These are phyloP conservation scores for Kuraishia piskuri DNA, from an alignment of 805 yeast species.

Conservation along the genomic window DNA sequence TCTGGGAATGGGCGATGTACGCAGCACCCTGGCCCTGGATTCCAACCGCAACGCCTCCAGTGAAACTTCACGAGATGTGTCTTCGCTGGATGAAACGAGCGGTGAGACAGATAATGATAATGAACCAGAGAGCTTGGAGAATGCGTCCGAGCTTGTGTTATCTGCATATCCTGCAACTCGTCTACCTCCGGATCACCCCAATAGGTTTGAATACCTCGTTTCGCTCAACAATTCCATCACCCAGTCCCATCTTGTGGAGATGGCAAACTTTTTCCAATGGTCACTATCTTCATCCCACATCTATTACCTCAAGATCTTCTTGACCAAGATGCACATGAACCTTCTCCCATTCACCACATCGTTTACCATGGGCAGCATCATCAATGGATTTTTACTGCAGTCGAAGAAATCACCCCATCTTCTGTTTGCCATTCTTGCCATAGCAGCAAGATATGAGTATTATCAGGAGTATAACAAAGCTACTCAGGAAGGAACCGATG, in stretches of 20 bases:
- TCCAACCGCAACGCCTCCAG: not conserved
- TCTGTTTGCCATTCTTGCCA: constrained; percentile 62
- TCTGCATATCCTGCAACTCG: not conserved
- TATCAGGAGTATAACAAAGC: constrained; percentile 16
- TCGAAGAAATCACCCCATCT: constrained; percentile 48
- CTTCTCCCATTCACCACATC: constrained; percentile 26
- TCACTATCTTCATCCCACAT: constrained; percentile 20
- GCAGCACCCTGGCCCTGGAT: not conserved
- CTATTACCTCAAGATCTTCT: constrained; percentile 22
- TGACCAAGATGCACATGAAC: constrained; percentile 25
- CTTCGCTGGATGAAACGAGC: not conserved
- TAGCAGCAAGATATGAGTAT: constrained; percentile 51
- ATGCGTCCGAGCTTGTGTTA: not conserved
- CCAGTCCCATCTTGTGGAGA: constrained; percentile 14
- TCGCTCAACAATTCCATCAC: constrained; percentile 19
- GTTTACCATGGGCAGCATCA: constrained; percentile 23
- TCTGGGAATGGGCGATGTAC: not conserved
- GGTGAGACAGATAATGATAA: not conserved
- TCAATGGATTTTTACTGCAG: constrained; percentile 21
- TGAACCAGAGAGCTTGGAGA: not conserved
- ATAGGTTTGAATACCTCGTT: constrained; percentile 15
- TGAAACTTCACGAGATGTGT: not conserved
- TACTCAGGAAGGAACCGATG: not conserved
- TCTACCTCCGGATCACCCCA: not conserved
- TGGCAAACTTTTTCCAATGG: constrained; percentile 24